Base-by-base conservation (phyloP, 2,329 filamentous ascomycete genomes). In the Trichoderma sp. region DNA sequence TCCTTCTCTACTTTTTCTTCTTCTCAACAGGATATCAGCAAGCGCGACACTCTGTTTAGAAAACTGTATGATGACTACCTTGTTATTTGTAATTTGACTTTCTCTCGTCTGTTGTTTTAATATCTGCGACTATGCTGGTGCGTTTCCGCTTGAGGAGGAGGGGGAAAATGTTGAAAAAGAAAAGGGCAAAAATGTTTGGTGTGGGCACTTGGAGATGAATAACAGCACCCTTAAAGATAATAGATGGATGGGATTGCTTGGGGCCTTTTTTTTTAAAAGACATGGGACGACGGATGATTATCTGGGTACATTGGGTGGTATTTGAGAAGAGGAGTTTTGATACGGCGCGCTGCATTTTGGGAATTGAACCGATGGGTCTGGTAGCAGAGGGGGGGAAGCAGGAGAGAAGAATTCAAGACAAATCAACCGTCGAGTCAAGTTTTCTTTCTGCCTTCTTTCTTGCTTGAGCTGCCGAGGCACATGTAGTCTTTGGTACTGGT, bases 1-100 rank as follows among this genome's bases (percentile, higher is more conserved):
- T 13, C 27, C 24, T 33, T 65, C 35, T 65, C 35, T 56, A 27
- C 24, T 35, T 40, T 64, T 52, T 67, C 52, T 60, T 57, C 65
- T 62, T 58, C 55, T 67, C 57, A 68, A 55, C 60, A 65, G 60
- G 67, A 47, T 37, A 52, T 61, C 59, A 69, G 52, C 52, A 64
- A 64, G 27, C 49, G 47, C 58, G 37, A 56, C 35, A 35, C 19
- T 55, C 37, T 57, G 66, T 33, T 62, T 64, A 47, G 47, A 43
- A 49, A 24, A 40, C 29, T 64, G 60, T 40, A 55, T 21, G 27
- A 27, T 21, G n/a, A 52, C 37, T 31, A 37, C 52, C 29, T 63
- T 56, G 19, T 68, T 37, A 40, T 43, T 31, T 68, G 21, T 53
- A 40, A 43, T 40, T 40, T 43, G 19, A 21, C 14, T 31, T 27